Evolutionary conservation across 495 filamentous ascomycete genomes (phyloP).

Genomic region (Xylaria curta): DNA sequence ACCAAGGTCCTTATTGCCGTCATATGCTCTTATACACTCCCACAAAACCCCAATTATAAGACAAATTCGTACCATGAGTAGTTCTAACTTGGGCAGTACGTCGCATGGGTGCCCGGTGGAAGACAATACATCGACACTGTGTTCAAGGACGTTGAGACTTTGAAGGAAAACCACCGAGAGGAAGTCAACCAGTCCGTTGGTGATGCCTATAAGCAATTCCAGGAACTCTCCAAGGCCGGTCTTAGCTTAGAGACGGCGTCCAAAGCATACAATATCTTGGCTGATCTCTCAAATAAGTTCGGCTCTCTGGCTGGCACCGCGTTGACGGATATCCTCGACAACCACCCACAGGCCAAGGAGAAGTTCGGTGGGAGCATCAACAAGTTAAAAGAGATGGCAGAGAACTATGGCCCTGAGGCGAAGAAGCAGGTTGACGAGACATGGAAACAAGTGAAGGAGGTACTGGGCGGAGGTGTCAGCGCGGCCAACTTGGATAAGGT

Average conservation of each 20-base stretch:
- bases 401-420: constrained; percentile 69
- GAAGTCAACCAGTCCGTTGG: constrained; percentile 68
- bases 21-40: background rate
- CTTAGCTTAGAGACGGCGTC: constrained; percentile 58
- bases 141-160: constrained; percentile 67
- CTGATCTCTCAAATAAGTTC: constrained; percentile 58
- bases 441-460: constrained; percentile 63
- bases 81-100: constrained; percentile 47
- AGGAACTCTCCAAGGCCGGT: constrained; percentile 55
- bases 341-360: constrained; percentile 71
- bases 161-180: constrained; percentile 62
- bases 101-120: constrained; percentile 70
- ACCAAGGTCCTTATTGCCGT: background rate
- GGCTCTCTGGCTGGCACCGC: constrained; percentile 62
- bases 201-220: constrained; percentile 65
- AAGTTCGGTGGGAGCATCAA: constrained; percentile 67
- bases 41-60: background rate
- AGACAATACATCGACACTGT: constrained; percentile 63
- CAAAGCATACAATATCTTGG: constrained; percentile 59
- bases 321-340: constrained; percentile 63
- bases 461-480: constrained; percentile 60
- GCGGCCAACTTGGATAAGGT: constrained; percentile 58
- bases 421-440: constrained; percentile 72
- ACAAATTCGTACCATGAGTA: no score
- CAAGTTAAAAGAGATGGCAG: constrained; percentile 67